A percentile compares a stretch with the other conserved stretches of the same genome.
Conservation (phyloP, 2,329 filamentous ascomycete genomes). For the Aspergillus novofumigatus region DNA sequence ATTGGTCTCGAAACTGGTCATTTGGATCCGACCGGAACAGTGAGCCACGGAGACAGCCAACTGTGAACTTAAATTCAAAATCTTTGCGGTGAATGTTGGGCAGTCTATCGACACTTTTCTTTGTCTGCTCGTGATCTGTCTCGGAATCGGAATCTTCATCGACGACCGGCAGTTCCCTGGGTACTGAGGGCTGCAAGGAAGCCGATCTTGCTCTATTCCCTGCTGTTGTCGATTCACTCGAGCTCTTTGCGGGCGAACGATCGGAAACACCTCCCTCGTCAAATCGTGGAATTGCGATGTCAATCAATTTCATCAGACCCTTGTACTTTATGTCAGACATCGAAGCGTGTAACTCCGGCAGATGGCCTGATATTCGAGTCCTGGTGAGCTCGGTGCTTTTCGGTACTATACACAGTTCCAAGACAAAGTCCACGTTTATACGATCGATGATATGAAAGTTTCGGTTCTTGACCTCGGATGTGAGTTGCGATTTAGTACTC, state of each 20-base stretch:
- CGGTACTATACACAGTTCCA: conserved; percentile 96
- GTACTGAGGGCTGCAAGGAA: conserved; percentile 68
- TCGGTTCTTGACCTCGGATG: conserved; percentile 61
- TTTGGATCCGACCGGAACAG: conserved; percentile 83
- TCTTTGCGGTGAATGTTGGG: conserved; percentile 79
- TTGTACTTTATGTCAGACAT: conserved; percentile 97
- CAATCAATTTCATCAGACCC: conserved; percentile 89
- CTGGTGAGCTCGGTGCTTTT: conserved; percentile 92
- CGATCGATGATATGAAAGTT: conserved; percentile 88
- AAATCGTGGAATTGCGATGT: conserved; percentile 88
- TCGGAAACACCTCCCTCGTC: conserved; percentile 46
- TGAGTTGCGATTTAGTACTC: conserved; percentile 78
- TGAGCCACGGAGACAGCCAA: conserved; percentile 89
- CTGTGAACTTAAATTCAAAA: conserved; percentile 95
- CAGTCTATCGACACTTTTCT: conserved; percentile 43
- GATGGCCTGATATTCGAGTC: conserved; percentile 81
- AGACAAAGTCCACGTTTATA: conserved; percentile 94
- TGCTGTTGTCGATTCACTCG: conserved; percentile 25
- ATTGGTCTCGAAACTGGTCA: conserved; percentile 67
- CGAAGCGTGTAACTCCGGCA: conserved; percentile 86
- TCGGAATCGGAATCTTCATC: conserved; percentile 62
- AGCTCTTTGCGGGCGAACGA: conserved; percentile 28
- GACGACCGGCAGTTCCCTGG: conserved; percentile 72
- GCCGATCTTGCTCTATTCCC: conserved; percentile 56
- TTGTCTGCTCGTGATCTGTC: conserved; percentile 58